Conservation (phyloP, 352 stramenopile genomes). For the Aphanomyces invadans region DNA sequence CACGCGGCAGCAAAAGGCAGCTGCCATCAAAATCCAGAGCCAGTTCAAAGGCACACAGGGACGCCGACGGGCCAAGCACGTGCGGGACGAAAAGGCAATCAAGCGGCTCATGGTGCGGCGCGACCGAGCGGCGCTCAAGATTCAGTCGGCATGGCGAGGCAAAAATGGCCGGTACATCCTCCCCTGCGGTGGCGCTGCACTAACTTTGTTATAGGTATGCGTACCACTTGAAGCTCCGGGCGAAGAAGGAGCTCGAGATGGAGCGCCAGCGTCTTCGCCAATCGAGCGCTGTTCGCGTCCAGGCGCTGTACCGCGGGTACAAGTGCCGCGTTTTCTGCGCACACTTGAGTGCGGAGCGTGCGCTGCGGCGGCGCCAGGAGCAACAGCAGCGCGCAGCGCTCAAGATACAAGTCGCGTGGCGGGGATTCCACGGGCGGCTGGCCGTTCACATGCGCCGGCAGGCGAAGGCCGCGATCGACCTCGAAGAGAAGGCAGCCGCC, state of each 20-base stretch:
- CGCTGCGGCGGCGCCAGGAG: slow-evolving; percentile 47
- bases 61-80: slow-evolving; percentile 32
- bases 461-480: slow-evolving; percentile 39
- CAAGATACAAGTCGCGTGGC: slow-evolving; percentile 68
- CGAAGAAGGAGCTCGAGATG: slow-evolving; percentile 30
- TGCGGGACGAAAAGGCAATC: slow-evolving; percentile 36
- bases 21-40: slow-evolving; percentile 52
- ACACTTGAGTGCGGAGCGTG: slow-evolving; percentile 21
- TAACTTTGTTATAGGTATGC: slow-evolving; percentile 13
- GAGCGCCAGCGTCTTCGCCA: slow-evolving; percentile 37
- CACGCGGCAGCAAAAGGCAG: slow-evolving; percentile 30
- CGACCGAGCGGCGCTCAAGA: slow-evolving; percentile 33
- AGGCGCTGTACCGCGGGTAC: slow-evolving; percentile 57
- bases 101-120: slow-evolving; percentile 29
- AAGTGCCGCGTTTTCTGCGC: slow-evolving; percentile 35
- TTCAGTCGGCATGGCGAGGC: slow-evolving; percentile 49
- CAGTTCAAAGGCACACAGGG: slow-evolving; percentile 37
- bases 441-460: slow-evolving; percentile 49
- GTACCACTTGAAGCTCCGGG: slow-evolving; percentile 33
- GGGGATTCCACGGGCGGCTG: slow-evolving; percentile 59
- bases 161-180: slow-evolving; percentile 25
- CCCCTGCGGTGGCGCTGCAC: neutral
- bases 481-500: slow-evolving; percentile 49
- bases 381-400: slow-evolving; percentile 59
- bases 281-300: slow-evolving; percentile 46